A percentile compares a stretch with the other conserved stretches of the same genome.
Evolutionary conservation across 2,329 filamentous ascomycete genomes (phyloP).

Genomic region (Hysterium pulicare): DNA sequence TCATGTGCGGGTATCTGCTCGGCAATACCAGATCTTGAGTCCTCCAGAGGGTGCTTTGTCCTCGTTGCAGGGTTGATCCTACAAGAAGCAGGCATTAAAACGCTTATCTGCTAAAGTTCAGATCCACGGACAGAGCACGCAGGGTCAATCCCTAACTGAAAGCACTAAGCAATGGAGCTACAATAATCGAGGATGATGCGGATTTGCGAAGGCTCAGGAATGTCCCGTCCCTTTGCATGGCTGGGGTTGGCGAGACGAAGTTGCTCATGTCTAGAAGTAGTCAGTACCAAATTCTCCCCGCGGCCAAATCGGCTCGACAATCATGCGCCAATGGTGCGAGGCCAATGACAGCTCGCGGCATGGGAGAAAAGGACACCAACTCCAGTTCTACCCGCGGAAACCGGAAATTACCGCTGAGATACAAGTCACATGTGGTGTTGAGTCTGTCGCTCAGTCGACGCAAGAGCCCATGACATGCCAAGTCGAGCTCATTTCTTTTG

Average conservation of each 20-base stretch:
- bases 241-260: constrained; percentile 48
- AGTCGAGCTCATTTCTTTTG: neutral
- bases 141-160: too few relatives aligned
- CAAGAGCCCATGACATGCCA: neutral
- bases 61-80: too few relatives aligned
- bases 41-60: too few relatives aligned
- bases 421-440: neutral
- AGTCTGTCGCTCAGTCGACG: neutral
- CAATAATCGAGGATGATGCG: too few relatives aligned
- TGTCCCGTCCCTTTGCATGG: too few relatives aligned
- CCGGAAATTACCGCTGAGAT: neutral
- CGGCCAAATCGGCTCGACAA: neutral
- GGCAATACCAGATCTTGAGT: too few relatives aligned
- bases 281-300: neutral
- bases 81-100: too few relatives aligned
- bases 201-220: too few relatives aligned
- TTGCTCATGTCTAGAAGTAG: constrained; percentile 38
- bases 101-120: too few relatives aligned
- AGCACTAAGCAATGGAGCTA: too few relatives aligned
- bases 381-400: neutral
- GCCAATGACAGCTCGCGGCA: neutral
- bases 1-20: constrained; percentile 51
- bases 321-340: neutral
- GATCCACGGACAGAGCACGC: too few relatives aligned
- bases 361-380: neutral